These are phyloP conservation scores for Albizia julibrissin DNA, from an alignment of 306 rosid species.

Conservation along the genomic window DNA sequence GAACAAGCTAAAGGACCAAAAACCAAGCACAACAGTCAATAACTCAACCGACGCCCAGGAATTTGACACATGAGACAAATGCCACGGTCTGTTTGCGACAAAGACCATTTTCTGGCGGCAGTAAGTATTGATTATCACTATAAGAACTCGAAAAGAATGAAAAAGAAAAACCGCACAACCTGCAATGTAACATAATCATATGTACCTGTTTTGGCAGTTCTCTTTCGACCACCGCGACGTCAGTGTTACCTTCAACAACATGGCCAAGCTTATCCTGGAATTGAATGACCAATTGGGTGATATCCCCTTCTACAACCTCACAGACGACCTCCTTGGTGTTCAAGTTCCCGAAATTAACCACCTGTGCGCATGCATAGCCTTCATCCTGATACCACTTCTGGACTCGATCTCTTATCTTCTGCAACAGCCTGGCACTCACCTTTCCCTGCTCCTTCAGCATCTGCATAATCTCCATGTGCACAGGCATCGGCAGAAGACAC, in stretches of 20 bases:
- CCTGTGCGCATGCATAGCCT: conserved; percentile 96
- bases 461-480: conserved; percentile 61
- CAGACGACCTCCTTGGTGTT: conserved; percentile 95
- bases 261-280: conserved; percentile 94
- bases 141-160: not conserved
- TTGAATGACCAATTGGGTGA: conserved; percentile 75
- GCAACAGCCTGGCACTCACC: conserved; percentile 89
- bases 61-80: not conserved
- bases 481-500: conserved; percentile 67
- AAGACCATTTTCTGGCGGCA: not conserved
- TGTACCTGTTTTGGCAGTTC: conserved; percentile 87
- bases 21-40: conserved; percentile 19
- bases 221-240: conserved; percentile 70
- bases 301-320: conserved; percentile 98
- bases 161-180: not conserved
- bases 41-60: conserved; percentile 12
- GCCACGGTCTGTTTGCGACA: not conserved
- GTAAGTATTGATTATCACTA: not conserved
- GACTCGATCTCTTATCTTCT: conserved; percentile 87
- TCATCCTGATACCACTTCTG: conserved; percentile 97
- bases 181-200: not conserved
- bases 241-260: conserved; percentile 91
- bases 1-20: not conserved
- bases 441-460: conserved; percentile 73
- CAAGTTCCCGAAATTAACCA: conserved; percentile 91